Evolutionary conservation across 306 rosid genomes (phyloP), one percentile per base, ranked within the genome.

Genomic region (Castanea mollissima): DNA sequence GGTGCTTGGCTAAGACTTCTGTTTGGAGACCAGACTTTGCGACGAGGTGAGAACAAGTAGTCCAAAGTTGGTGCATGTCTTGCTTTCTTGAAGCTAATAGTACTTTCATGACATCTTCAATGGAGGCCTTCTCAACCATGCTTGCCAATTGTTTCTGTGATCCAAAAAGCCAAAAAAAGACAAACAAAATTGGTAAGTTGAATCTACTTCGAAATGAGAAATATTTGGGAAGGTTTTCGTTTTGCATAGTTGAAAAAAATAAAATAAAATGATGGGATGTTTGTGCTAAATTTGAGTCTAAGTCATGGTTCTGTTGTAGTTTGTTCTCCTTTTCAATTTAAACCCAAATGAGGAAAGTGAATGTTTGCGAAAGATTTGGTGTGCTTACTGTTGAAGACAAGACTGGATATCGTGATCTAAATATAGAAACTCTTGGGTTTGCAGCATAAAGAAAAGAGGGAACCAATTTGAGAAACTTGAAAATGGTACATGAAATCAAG

Each of bases 41-140:
- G 4, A 96, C 99, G 0, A 93, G 88, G 76, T 91, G 98, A 41
- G 99, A 93, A 83, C 99, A 96, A 5, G 98, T 96, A 19, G 90
- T 85, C 99, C 99, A 96, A 1, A 96, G 94, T 21, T 93, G 98
- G 13, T 96, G 98, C 98, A 96, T 93, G 90, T 96, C 98, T 89
- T 93, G 98, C 82, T 93, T 93, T 78, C 96, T 90, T 12, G 99
- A 96, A 10, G 98, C 99, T 31, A 93, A 20, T 0, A 96, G 84
- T 12, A 96, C 99, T 78, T 93, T 96, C 99, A 96, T 96, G 27
- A 96, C 99, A 83, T 96, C 99, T 74, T 96, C 99, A 54, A 96
- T 90, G 0, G 99, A 96, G 46, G 97, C 93, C 78, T 96, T 93
- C 87, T 96, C 98, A 38, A 96, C 99, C 97, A 96, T 96, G 92